phyloP scores from a whole-genome alignment of 805 yeast genomes.

The Ogataea kodamae region DNA sequence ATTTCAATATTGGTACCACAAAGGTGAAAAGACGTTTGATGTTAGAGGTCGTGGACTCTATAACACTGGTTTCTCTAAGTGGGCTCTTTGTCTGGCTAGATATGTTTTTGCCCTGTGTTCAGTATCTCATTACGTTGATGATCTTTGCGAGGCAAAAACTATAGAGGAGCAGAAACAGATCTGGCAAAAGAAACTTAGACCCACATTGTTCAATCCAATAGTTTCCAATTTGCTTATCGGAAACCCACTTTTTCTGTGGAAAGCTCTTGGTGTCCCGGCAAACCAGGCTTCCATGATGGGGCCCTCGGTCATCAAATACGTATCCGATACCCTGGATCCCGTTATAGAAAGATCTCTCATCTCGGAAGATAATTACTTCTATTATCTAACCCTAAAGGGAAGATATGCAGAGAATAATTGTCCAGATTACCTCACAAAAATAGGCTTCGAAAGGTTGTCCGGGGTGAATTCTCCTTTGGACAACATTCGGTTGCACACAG shows the following conservation, averaged over 20 bases:
- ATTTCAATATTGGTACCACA: slow-evolving; percentile 73
- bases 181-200: slow-evolving; percentile 63
- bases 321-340: slow-evolving; percentile 77
- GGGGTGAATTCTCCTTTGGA: slow-evolving; percentile 52
- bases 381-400: slow-evolving; percentile 65
- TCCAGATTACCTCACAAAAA: slow-evolving; percentile 67
- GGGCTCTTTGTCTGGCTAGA: slow-evolving; percentile 74
- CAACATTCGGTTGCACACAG: slow-evolving; percentile 74
- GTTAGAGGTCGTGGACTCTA: slow-evolving; percentile 59
- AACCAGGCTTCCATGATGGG: slow-evolving; percentile 84
- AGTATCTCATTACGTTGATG: slow-evolving; percentile 45
- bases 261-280: slow-evolving; percentile 84
- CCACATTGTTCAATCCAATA: slow-evolving; percentile 66
- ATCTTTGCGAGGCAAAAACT: slow-evolving; percentile 54
- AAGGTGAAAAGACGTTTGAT: slow-evolving; percentile 56
- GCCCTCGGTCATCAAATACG: slow-evolving; percentile 63
- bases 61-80: slow-evolving; percentile 81
- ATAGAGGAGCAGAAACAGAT: slow-evolving; percentile 59
- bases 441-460: slow-evolving; percentile 52
- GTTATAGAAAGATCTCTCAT: slow-evolving; percentile 59
- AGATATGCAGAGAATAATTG: slow-evolving; percentile 59
- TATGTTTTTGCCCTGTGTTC: slow-evolving; percentile 58
- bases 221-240: slow-evolving; percentile 67
- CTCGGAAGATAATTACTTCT: slow-evolving; percentile 73
- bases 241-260: slow-evolving; percentile 85